Conservation (phyloP, 1,139 yeast genomes). For the Arxiozyma heterogenica region DNA sequence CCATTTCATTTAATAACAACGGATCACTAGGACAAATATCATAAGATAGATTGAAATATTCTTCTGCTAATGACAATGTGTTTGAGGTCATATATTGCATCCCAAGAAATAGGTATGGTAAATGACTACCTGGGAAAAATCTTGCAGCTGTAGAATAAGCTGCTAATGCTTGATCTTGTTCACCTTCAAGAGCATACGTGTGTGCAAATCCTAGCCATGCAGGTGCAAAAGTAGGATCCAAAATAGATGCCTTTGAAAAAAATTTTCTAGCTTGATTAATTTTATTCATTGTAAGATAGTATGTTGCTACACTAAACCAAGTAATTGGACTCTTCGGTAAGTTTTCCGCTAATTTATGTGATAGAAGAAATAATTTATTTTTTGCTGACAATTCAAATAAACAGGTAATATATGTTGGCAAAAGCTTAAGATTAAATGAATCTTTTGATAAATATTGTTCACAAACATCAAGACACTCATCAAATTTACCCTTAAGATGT, state of each 20-base stretch:
- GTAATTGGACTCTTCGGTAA: conserved; percentile 79
- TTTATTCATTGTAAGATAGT: conserved; percentile 69
- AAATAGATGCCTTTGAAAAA: conserved; percentile 80
- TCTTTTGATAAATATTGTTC: conserved; percentile 56
- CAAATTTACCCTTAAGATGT: conserved; percentile 72
- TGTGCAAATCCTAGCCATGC: conserved; percentile 99
- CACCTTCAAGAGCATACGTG: conserved; percentile 95
- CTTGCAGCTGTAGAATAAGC: conserved; percentile 96
- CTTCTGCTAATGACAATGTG: conserved; percentile 75
- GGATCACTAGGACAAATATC: conserved; percentile 82
- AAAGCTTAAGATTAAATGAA: conserved; percentile 58
- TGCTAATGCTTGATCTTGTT: conserved; percentile 95
- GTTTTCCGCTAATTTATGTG: conserved; percentile 80
- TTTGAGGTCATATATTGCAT: conserved; percentile 93
- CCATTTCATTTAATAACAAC: conserved; percentile 77
- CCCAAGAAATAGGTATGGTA: conserved; percentile 84
- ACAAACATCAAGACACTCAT: conserved; percentile 66
- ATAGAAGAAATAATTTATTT: conserved; percentile 67
- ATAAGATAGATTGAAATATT: conserved; percentile 68
- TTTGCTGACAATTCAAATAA: conserved; percentile 77
- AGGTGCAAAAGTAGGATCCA: conserved; percentile 85
- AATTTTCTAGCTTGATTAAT: conserved; percentile 76
- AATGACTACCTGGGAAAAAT: conserved; percentile 86
- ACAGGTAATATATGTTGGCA: conserved; percentile 79
- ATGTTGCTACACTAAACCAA: conserved; percentile 89